Conservation (phyloP, 768 basidiomycete genomes). For the Guyanaporus albipodus region DNA sequence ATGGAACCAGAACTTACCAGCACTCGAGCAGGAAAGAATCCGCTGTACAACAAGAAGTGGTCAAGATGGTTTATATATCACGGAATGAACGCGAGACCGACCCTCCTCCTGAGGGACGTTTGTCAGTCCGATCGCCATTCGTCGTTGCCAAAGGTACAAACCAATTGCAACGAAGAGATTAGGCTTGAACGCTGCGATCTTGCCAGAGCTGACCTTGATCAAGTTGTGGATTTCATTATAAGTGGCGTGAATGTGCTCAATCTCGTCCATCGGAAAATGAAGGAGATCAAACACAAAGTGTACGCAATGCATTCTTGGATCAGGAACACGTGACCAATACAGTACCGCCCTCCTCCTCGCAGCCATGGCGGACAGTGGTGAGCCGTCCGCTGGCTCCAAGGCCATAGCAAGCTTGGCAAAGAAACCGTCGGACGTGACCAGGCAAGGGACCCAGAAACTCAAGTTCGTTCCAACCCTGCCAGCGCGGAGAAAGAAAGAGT, state of each 20-base stretch:
- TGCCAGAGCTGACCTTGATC: slow-evolving; percentile 60
- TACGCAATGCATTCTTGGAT: background rate
- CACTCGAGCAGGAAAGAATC: slow-evolving; percentile 94
- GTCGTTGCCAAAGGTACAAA: slow-evolving; percentile 26
- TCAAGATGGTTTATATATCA: slow-evolving; percentile 11
- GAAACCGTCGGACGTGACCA: slow-evolving; percentile 64
- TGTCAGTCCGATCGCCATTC: background rate
- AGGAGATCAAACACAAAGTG: background rate
- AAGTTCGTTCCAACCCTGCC: slow-evolving; percentile 80
- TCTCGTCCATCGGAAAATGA: slow-evolving; percentile 33
- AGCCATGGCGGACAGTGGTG: slow-evolving; percentile 16
- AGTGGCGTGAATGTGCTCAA: slow-evolving; percentile 66
- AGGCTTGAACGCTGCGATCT: slow-evolving; percentile 84
- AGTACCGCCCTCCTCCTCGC: background rate
- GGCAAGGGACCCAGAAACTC: slow-evolving; percentile 70
- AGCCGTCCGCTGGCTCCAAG: slow-evolving; percentile 39
- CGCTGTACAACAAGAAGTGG: slow-evolving; percentile 43
- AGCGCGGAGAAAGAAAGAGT: slow-evolving; percentile 76
- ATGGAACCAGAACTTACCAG: slow-evolving; percentile 45
- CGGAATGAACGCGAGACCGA: slow-evolving; percentile 38
- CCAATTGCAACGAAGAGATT: slow-evolving; percentile 84
- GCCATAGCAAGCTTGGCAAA: slow-evolving; percentile 77
- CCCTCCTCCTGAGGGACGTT: slow-evolving; percentile 65
- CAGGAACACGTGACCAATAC: slow-evolving; percentile 17
- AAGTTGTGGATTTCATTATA: slow-evolving; percentile 94